A percentile compares a stretch with the other conserved stretches of the same genome.
Evolutionary conservation across 2,329 filamentous ascomycete species (phyloP).

Genomic region (Penicillium glabrum): DNA sequence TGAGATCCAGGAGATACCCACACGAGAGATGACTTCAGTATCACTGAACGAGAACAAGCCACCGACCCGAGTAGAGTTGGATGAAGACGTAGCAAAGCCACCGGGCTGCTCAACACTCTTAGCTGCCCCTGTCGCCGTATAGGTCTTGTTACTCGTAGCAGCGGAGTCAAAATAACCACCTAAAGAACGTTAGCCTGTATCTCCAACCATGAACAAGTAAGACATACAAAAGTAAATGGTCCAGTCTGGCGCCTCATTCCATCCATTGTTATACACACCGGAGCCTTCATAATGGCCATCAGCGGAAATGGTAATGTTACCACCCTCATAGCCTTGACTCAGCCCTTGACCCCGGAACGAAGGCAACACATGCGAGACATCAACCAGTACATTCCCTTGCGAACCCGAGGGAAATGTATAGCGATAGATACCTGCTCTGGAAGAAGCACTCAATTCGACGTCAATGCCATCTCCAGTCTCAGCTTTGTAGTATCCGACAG

Average conservation of each 20-base stretch:
- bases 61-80: constrained; percentile 46
- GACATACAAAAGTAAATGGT: constrained; percentile 30
- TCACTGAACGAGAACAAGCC: constrained; percentile 55
- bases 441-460: constrained; percentile 58
- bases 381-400: constrained; percentile 55
- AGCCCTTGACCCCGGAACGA: constrained; percentile 62
- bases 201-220: too few species aligned
- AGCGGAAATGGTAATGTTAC: constrained; percentile 53
- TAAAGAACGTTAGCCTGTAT: constrained; percentile 34
- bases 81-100: constrained; percentile 37
- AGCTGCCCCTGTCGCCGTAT: constrained; percentile 24
- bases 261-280: constrained; percentile 66
- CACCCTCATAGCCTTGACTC: constrained; percentile 63
- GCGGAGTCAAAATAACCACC: constrained; percentile 60
- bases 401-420: constrained; percentile 56
- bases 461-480: constrained; percentile 55
- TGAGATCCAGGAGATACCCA: constrained; percentile 70
- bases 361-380: constrained; percentile 66
- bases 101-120: constrained; percentile 30
- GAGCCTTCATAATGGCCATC: constrained; percentile 59
- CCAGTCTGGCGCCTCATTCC: constrained; percentile 63
- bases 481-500: constrained; percentile 63
- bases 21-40: constrained; percentile 53
- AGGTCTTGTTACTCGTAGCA: constrained; percentile 31
- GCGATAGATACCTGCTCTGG: constrained; percentile 54